Conservation (phyloP, 169 alveolate genomes). For the Eimeria maxima region DNA sequence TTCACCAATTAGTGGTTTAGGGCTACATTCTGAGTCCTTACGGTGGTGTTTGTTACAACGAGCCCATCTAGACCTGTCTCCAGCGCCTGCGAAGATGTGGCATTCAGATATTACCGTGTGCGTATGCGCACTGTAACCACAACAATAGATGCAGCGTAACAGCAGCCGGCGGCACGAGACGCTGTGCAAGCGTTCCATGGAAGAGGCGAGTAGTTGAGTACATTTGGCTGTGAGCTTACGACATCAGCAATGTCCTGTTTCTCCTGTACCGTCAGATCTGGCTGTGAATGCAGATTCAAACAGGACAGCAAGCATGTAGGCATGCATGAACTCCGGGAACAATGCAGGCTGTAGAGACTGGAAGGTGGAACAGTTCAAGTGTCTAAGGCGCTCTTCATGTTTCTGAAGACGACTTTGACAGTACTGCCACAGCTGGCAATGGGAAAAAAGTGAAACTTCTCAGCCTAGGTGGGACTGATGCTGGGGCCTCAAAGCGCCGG, state of each 20-base stretch:
- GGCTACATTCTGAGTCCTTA: constrained; percentile 25
- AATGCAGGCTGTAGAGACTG: not conserved
- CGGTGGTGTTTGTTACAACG: constrained; percentile 92
- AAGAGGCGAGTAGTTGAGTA: not conserved
- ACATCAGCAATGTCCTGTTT: constrained; percentile 91
- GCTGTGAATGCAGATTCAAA: constrained; percentile 83
- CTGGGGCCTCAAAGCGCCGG: not conserved
- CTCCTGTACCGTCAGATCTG: constrained; percentile 90
- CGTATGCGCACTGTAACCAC: not conserved
- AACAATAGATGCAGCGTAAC: not conserved
- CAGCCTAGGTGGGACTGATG: not conserved
- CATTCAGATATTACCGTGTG: too few species aligned
- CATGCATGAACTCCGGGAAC: not conserved
- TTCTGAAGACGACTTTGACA: not conserved
- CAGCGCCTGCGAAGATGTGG: constrained; percentile 83
- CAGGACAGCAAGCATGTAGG: not conserved
- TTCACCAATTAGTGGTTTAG: not conserved
- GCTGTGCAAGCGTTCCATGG: not conserved
- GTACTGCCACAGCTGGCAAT: not conserved
- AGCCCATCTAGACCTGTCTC: constrained; percentile 91
- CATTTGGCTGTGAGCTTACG: constrained; percentile 19
- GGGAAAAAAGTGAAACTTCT: not conserved
- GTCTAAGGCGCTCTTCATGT: not conserved
- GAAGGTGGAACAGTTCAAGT: not conserved
- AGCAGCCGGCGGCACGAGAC: not conserved